Evolutionary conservation across 208 protist genomes (phyloP).

Genomic region (Wallacemonas sp.): DNA sequence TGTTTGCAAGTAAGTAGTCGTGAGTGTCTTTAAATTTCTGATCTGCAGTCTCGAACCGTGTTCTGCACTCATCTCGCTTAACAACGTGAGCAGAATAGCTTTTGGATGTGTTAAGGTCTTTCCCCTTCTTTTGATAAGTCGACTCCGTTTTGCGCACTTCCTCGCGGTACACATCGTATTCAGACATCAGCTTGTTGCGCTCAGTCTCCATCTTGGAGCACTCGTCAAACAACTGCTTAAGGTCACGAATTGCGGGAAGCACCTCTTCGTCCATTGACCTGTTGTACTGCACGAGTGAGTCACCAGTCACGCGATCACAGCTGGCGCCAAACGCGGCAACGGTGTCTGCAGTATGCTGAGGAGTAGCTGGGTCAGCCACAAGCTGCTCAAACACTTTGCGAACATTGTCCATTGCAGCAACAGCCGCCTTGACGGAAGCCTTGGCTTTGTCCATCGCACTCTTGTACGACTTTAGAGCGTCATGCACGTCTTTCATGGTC

Average conservation of each 20-base stretch:
- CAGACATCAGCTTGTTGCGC: slow-evolving; percentile 41
- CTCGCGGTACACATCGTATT: slow-evolving; percentile 61
- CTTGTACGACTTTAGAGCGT: slow-evolving; percentile 41
- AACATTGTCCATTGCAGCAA: slow-evolving; percentile 31
- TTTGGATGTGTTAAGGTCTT: slow-evolving; percentile 49
- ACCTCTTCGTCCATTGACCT: slow-evolving; percentile 37
- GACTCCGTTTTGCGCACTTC: slow-evolving; percentile 49
- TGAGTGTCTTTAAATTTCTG: slow-evolving; percentile 50
- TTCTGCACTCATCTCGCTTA: slow-evolving; percentile 43
- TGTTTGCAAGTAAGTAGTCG: slow-evolving; percentile 30
- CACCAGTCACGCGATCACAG: slow-evolving; percentile 29
- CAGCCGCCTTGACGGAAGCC: slow-evolving; percentile 26
- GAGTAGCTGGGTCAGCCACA: slow-evolving; percentile 21
- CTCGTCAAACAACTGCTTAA: slow-evolving; percentile 46
- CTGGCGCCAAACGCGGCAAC: slow-evolving; percentile 26
- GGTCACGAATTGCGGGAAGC: slow-evolving; percentile 22
- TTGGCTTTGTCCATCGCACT: slow-evolving; percentile 43
- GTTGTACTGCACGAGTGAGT: slow-evolving; percentile 25
- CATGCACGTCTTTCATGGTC: slow-evolving; percentile 31
- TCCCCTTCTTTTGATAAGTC: slow-evolving; percentile 53
- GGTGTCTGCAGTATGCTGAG: slow-evolving; percentile 26
- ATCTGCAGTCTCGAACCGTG: slow-evolving; percentile 35
- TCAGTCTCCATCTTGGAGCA: slow-evolving; percentile 43
- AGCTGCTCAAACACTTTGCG: slow-evolving; percentile 38
- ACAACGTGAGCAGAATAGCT: slow-evolving; percentile 37